These are phyloP conservation scores for Spirogloea muscicola DNA, from an alignment of 139 green algal species.

Conservation along the genomic window DNA sequence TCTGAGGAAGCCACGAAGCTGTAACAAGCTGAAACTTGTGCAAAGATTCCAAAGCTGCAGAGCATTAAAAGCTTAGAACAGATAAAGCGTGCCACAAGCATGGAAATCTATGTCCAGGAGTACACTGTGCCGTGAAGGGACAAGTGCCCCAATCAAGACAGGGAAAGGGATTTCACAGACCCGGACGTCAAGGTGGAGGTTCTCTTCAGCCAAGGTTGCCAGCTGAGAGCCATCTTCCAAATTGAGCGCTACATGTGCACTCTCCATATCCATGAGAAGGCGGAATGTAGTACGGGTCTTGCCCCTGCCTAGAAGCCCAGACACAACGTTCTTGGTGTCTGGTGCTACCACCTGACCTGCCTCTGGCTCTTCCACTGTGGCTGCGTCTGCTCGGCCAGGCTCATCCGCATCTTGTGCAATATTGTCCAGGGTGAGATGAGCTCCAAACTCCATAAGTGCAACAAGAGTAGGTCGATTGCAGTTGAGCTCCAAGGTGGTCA, in stretches of 20 bases:
- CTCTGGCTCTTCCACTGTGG: no score
- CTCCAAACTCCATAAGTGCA: conserved; percentile 75
- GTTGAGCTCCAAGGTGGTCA: conserved; percentile 71
- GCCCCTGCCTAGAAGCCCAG: conserved; percentile 22
- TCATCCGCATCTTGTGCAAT: no score
- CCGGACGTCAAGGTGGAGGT: conserved; percentile 48
- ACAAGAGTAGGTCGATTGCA: conserved; percentile 84
- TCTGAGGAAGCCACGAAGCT: no score
- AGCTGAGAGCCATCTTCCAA: conserved; percentile 32
- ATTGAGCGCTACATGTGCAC: conserved; percentile 22
- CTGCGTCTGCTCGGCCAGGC: no score
- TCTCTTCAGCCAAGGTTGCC: conserved; percentile 26
- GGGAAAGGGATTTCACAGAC: neutral
- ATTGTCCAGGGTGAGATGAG: conserved; percentile 68
- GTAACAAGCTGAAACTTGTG: no score
- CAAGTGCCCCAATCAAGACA: neutral
- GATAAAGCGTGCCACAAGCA: no score
- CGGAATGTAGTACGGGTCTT: conserved; percentile 29
- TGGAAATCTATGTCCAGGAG: no score
- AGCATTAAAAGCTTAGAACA: no score
- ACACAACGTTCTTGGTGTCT: conserved; percentile 7
- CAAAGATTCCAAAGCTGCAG: no score
- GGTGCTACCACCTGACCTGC: no score
- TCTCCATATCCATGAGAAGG: conserved; percentile 42
- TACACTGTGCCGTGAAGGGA: no score